Conservation (phyloP, 2,329 filamentous ascomycete species). For the Aspergillus sp. region DNA sequence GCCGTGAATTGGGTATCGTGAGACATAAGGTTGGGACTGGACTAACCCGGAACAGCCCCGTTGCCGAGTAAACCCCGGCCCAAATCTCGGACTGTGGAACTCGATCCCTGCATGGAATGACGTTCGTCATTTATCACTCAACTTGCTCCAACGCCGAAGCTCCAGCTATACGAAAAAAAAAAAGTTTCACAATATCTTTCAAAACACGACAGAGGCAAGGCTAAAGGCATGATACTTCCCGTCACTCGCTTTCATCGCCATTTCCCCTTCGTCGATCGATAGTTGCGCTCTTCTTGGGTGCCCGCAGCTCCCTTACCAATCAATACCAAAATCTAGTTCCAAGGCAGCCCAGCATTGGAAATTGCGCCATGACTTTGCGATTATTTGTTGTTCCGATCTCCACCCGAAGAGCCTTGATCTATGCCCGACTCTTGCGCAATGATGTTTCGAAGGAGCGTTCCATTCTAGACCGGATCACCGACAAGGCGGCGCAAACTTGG, state of each 20-base stretch:
- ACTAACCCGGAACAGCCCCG: background rate
- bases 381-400: constrained; percentile 93
- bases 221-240: constrained; percentile 24
- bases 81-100: background rate
- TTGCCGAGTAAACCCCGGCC: too few species aligned
- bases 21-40: background rate
- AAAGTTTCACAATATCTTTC: background rate
- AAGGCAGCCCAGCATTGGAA: background rate
- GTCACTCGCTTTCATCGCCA: constrained; percentile 17
- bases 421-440: constrained; percentile 74
- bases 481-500: constrained; percentile 76
- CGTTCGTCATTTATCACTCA: background rate
- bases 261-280: constrained; percentile 21
- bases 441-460: constrained; percentile 55
- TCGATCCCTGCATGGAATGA: background rate
- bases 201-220: background rate
- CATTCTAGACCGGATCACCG: constrained; percentile 68
- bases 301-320: constrained; percentile 8
- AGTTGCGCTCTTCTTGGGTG: constrained; percentile 17
- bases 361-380: constrained; percentile 63
- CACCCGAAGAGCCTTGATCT: constrained; percentile 84
- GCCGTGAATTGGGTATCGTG: background rate
- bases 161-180: background rate
- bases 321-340: background rate
- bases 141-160: background rate